Evolutionary conservation across 345 rosid genomes (phyloP).

Genomic region (Hypericum perforatum): DNA sequence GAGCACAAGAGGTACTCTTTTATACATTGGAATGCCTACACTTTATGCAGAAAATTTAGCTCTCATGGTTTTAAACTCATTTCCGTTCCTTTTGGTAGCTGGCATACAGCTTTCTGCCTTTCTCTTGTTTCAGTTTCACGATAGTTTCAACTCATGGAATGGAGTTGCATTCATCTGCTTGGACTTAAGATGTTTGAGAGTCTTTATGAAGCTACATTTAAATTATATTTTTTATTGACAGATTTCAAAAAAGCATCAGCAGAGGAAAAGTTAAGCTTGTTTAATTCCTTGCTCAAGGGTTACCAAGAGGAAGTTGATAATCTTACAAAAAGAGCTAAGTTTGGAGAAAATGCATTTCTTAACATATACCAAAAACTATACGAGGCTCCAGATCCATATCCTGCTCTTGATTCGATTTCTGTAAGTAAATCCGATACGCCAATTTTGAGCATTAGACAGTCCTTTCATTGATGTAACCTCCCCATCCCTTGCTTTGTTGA

Average conservation of each 20-base stretch:
- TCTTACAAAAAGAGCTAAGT: constrained; percentile 96
- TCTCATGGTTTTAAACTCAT: not conserved
- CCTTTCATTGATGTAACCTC: not conserved
- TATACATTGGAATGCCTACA: not conserved
- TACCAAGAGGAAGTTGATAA: constrained; percentile 99
- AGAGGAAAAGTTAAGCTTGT: constrained; percentile 73
- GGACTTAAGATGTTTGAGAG: not conserved
- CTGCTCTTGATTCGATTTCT: constrained; percentile 82
- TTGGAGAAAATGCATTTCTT: constrained; percentile 94
- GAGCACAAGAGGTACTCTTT: constrained; percentile 75
- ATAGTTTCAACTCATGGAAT: not conserved
- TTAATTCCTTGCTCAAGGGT: constrained; percentile 85
- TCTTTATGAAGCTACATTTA: no score
- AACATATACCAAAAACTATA: constrained; percentile 95
- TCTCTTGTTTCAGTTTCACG: not conserved
- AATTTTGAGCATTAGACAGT: no score
- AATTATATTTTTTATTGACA: constrained; percentile 18
- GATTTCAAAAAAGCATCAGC: constrained; percentile 96
- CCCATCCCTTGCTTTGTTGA: constrained; percentile 8
- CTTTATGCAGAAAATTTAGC: not conserved
- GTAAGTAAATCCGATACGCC: constrained; percentile 35
- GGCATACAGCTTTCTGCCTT: not conserved
- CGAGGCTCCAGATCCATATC: constrained; percentile 99
- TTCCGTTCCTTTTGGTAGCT: not conserved
- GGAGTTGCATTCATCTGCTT: not conserved